Evolutionary conservation across 1,139 yeast species (phyloP), one percentile per base, ranked within the genome.

Genomic region (Taphrina communis): DNA sequence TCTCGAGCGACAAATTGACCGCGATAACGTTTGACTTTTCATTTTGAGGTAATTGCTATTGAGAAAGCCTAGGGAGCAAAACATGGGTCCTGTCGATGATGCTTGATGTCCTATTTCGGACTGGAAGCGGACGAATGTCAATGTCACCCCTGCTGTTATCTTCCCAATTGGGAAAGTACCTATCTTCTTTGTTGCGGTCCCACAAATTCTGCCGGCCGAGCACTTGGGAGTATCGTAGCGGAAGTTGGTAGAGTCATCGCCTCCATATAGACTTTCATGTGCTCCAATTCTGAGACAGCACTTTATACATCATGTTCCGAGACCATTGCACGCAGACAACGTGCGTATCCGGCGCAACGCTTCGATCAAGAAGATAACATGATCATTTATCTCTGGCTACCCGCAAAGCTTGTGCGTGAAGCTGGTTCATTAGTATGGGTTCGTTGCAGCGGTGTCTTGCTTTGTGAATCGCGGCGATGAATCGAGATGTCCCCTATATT

Each of bases 51-150:
- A n/a, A n/a, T 12, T 44, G 48, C 48, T 44, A 14, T 12, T 17
- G n/a, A 44, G 48, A 17, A 44, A 44, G 19, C 48, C 42, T 39
- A 14, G 1, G n/a, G 48, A 44, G 19, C 48, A 11, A 12, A 17
- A 44, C 48, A 7, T 7, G 8, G 6, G 48, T 44, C 48, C 6
- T n/a, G 48, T 44, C 17, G 12, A 44, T 7, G 8, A 44, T 12
- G 48, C 48, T n/a, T n/a, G 48, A 44, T n/a, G 48, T 44, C 48
- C 19, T 17, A 44, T 7, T 44, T 44, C 19, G 48, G 48, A 44
- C 9, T n/a, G 48, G n/a, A 44, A 7, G 17, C 19, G 48, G 25
- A n/a, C 48, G n/a, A 44, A 12, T 44, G 48, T 14, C 48, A 17
- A 44, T 12, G 48, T 44, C 6, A n/a, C 19, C 19, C 31, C 48